A percentile compares a stretch with the other conserved stretches of the same genome.
These are phyloP conservation scores for Backusella parvicylindrica DNA, from an alignment of 192 early-diverging fungal genomes.

Conservation along the genomic window DNA sequence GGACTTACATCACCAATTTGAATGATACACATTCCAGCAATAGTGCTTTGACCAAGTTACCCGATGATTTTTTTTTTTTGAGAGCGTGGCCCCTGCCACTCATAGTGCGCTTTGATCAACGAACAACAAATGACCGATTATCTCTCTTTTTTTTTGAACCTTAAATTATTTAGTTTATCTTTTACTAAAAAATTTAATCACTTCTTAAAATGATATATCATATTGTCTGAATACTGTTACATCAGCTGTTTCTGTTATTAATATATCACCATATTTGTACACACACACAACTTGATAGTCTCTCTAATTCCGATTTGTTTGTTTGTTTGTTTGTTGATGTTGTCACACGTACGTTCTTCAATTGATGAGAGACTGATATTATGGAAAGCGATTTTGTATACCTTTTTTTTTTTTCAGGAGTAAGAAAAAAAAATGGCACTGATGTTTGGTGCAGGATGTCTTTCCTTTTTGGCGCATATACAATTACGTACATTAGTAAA, in stretches of 20 bases:
- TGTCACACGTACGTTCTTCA: conserved; percentile 1
- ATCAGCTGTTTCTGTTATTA: background rate
- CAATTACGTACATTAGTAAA: background rate
- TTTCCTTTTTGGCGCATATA: background rate
- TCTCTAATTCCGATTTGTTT: background rate
- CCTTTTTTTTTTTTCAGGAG: background rate
- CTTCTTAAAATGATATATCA: background rate
- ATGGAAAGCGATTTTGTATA: background rate
- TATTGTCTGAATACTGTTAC: background rate
- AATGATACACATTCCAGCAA: background rate
- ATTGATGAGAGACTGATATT: background rate
- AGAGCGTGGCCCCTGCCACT: background rate
- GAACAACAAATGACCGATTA: background rate
- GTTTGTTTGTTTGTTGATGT: background rate
- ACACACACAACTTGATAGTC: background rate
- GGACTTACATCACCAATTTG: background rate
- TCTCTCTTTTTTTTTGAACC: background rate
- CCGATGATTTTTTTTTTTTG: background rate
- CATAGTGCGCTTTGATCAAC: background rate
- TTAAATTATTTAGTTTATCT: background rate
- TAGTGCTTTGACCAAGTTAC: background rate
- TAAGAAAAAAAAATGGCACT: background rate
- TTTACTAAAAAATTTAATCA: background rate
- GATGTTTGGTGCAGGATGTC: background rate
- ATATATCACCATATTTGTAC: background rate